Base-by-base conservation (phyloP, 1,284 basidiomycete genomes). In the Microbotryum lychnidis-dioicae region DNA sequence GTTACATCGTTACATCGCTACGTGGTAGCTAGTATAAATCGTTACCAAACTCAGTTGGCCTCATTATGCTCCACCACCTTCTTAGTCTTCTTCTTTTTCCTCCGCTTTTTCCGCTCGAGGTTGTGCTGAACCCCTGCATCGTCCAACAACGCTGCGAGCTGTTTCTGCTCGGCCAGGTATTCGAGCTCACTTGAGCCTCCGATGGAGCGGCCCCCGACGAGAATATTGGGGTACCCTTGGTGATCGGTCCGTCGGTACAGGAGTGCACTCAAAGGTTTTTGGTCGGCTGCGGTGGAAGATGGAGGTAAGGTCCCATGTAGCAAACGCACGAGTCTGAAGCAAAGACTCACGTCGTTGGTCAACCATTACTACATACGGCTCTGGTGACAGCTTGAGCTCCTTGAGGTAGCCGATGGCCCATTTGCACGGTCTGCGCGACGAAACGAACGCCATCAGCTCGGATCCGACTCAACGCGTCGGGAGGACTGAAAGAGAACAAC, bases 171-270 rank as follows among this genome's bases (percentile, higher is more conserved):
- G 68, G 86, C 82, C 50, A 87, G 72, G 14, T 70, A 69, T 4
- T 78, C 75, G 18, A 90, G 73, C 33, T 84, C 79, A 68, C 88
- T 87, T 4, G 81, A 84, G 20, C 88, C 87, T 12, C 89, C 89
- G 6, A 89, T 78, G 1, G 84, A 83, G 42, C 77, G 77, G 9
- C 86, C 85, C 50, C 79, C 77, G 9, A 90, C 71, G 49, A 91
- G 71, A 59, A 87, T 76, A 66, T 90, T 89, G 0, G 89, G 88
- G 72, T 88, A 87, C 1, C 88, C 89, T 7, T 78, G 73, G 31
- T 80, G 84, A 1, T 76, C 74, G 1, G 88, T 90, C 33, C 89
- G 75, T 29, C 87, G 82, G 6, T 77, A 78, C 51, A 91, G 76
- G 27, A 89, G 75, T 5, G 77, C 74, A 72, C 89, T 87, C 67